phyloP scores from a whole-genome alignment of 768 basidiomycete species.

The Rhodotorula taiwanensis region DNA sequence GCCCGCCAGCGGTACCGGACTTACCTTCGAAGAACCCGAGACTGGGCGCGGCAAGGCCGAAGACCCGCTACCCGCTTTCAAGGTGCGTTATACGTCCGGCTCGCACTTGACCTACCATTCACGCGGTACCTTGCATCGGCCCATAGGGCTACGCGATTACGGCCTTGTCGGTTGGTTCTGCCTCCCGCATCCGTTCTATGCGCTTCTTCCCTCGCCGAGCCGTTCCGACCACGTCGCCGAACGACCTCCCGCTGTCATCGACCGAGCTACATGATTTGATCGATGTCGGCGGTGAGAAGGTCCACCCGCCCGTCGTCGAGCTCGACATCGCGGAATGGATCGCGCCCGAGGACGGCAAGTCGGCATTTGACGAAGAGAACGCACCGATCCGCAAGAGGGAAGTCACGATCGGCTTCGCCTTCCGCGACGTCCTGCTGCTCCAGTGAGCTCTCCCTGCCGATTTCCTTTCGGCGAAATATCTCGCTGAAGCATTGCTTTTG shows the following conservation, averaged over 20 bases:
- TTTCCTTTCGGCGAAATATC: neutral
- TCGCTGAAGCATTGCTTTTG: neutral
- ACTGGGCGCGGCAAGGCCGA: too few relatives aligned
- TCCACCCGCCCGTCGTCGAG: conserved; percentile 15
- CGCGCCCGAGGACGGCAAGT: neutral
- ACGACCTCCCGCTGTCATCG: neutral
- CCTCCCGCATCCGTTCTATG: neutral
- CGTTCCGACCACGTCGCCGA: neutral
- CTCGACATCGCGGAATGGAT: conserved; percentile 6
- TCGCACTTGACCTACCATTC: neutral
- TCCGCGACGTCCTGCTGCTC: conserved; percentile 15
- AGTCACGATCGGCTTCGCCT: conserved; percentile 11
- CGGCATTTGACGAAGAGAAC: neutral
- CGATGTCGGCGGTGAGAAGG: neutral
- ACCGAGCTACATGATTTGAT: neutral
- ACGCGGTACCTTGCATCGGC: too few relatives aligned
- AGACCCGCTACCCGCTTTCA: conserved; percentile 10
- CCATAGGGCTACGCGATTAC: conserved; percentile 13
- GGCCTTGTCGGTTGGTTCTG: conserved; percentile 6
- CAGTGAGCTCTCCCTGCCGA: neutral
- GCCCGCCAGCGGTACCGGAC: neutral
- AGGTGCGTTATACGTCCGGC: too few relatives aligned
- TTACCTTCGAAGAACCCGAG: conserved; percentile 8
- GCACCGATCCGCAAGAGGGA: neutral
- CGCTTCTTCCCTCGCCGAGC: conserved; percentile 15